Evolutionary conservation across 169 alveolate species (phyloP).

Genomic region (Cryptosporidium ubiquitum): DNA sequence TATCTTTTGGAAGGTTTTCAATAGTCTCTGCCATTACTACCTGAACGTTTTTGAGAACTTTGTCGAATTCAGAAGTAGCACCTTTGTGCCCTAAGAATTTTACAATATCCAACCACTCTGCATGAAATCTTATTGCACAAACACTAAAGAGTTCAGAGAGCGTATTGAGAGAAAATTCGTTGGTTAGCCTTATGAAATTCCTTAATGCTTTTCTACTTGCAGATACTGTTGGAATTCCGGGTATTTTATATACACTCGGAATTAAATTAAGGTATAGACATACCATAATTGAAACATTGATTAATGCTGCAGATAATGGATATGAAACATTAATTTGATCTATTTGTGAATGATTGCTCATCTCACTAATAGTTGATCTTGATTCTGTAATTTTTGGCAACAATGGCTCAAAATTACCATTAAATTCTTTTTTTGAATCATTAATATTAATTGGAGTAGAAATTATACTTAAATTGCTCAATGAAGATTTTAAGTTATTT

Average conservation of each 20-base stretch:
- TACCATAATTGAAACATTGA: constrained; percentile 51
- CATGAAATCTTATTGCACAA: constrained; percentile 67
- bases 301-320: constrained; percentile 57
- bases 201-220: constrained; percentile 45
- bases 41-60: constrained; percentile 57
- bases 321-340: constrained; percentile 20
- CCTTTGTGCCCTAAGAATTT: constrained; percentile 31
- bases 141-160: constrained; percentile 63
- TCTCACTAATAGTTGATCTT: constrained; percentile 6
- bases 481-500: background rate
- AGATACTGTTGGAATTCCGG: constrained; percentile 25
- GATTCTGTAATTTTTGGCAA: constrained; percentile 50
- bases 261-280: constrained; percentile 47
- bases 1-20: constrained; percentile 60
- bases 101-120: constrained; percentile 59
- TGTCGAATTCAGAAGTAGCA: constrained; percentile 48
- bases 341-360: constrained; percentile 5
- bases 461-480: background rate
- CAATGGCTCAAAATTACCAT: constrained; percentile 6
- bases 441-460: constrained; percentile 23
- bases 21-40: constrained; percentile 33
- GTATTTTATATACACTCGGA: constrained; percentile 56
- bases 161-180: constrained; percentile 43
- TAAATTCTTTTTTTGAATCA: background rate
- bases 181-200: constrained; percentile 25